Base-by-base conservation (phyloP, 2,329 filamentous ascomycete species). In the Fusarium ramigenum region DNA sequence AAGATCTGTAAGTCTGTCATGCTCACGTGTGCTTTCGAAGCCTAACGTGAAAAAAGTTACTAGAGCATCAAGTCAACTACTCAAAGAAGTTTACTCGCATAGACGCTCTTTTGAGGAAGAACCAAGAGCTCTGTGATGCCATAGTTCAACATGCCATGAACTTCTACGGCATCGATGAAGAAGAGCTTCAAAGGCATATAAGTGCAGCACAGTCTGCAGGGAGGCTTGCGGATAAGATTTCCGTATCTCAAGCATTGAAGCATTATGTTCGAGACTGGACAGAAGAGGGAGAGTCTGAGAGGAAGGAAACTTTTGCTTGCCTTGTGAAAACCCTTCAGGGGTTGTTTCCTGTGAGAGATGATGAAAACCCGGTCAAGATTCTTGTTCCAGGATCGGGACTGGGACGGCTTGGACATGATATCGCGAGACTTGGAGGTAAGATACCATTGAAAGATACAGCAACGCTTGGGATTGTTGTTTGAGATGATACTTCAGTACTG, bases 191-290 rank as follows among this genome's bases (percentile, higher is more conserved):
- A 7, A 77, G 80, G 2, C 86, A 84, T 72, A 76, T 84, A 52
- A 80, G 82, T 9, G 77, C 79, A 8, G 79, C 82, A 1, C 81
- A 83, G 4, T 80, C 83, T 3, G 77, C 80, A 0, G 83, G 83
- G 3, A 80, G 79, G 25, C 72, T 76, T 0, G 82, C 84, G 2
- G 87, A 90, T 28, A 83, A 82, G 9, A 81, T 85, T 4, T 85
- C 86, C 39, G 83, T 88, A 1, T 83, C 84, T 0, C 88, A 90
- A 72, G 83, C 87, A 0, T 74, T 90, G 59, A 90, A 90, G 75
- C 88, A 90, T 71, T 87, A 86, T 64, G 87, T 90, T 6, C 82
- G 88, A 9, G 88, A 90, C 74, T 90, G 88, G 88, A 84, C 88
- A 0, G 79, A 78, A 0, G 83, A 86, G 19, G 88, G 88, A 2